Conservation (phyloP, 2,329 filamentous ascomycete genomes). For the Diplodia mutila region DNA sequence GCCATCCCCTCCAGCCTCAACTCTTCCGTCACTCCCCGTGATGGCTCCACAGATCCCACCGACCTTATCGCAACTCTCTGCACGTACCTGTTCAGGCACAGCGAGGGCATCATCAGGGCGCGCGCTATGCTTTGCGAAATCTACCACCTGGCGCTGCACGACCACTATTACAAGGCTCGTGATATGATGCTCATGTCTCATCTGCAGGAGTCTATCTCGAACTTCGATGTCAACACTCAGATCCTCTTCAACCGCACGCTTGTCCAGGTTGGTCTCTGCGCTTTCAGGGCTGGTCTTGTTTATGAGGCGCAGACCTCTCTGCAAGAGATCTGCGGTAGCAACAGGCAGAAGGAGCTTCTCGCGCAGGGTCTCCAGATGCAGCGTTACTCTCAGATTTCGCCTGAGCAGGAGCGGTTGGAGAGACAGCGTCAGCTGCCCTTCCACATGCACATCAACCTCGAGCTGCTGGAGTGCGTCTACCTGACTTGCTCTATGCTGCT, state of each 20-base stretch:
- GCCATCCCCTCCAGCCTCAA: conserved; percentile 69
- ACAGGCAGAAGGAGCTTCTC: conserved; percentile 94
- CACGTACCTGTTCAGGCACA: conserved; percentile 92
- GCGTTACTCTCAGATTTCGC: conserved; percentile 92
- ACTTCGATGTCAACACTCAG: conserved; percentile 95
- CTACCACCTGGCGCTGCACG: conserved; percentile 96
- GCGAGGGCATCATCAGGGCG: conserved; percentile 93
- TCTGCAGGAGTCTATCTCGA: conserved; percentile 93
- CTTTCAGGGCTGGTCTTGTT: conserved; percentile 94
- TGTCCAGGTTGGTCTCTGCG: conserved; percentile 96
- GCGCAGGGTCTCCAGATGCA: conserved; percentile 99
- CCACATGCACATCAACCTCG: conserved; percentile 99
- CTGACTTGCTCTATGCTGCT: conserved; percentile 99
- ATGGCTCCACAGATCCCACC: conserved; percentile 68
- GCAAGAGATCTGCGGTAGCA: conserved; percentile 96
- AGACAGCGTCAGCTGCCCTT: conserved; percentile 97
- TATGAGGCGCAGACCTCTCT: conserved; percentile 98
- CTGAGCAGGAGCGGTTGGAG: conserved; percentile 96
- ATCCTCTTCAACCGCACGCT: conserved; percentile 98
- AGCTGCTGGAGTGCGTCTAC: conserved; percentile 97
- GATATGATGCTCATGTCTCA: conserved; percentile 99
- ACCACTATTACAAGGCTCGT: conserved; percentile 95
- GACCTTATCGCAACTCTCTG: conserved; percentile 83
- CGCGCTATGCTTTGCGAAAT: conserved; percentile 98
- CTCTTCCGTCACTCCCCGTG: conserved; percentile 79